Percentiles rank a stretch among this genome's conserved stretches.
phyloP scores from a whole-genome alignment of 305 asterid genomes.

The Solanum aculeatissimum region DNA sequence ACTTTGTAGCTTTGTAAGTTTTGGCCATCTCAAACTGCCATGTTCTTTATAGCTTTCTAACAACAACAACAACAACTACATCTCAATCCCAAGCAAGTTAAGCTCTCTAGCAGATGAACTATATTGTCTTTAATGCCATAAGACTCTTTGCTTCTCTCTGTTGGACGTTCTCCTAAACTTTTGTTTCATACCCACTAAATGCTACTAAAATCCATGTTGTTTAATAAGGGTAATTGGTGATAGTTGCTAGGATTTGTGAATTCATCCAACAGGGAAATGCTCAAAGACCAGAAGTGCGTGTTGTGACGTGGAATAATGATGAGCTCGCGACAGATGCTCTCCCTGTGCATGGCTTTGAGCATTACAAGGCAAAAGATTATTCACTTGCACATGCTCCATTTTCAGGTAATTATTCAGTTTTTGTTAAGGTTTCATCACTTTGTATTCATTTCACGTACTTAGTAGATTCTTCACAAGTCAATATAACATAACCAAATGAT shows the following conservation, averaged over 20 bases:
- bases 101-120: neutral
- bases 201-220: neutral
- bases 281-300: constrained; percentile 97
- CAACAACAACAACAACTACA: neutral
- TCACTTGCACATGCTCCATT: constrained; percentile 96
- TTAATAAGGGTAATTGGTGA: constrained; percentile 1
- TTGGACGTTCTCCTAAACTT: neutral
- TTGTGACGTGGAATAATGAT: constrained; percentile 83
- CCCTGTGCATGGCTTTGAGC: constrained; percentile 90
- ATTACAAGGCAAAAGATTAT: constrained; percentile 97
- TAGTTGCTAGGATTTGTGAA: constrained; percentile 2
- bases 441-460: neutral
- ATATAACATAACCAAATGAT: neutral
- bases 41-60: neutral
- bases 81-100: neutral
- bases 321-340: constrained; percentile 97
- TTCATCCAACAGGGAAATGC: constrained; percentile 73
- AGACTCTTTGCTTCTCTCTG: neutral
- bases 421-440: neutral
- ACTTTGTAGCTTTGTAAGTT: neutral
- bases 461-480: neutral
- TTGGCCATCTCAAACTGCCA: neutral
- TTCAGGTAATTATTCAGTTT: constrained; percentile 45
- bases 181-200: neutral
- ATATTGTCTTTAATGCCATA: neutral